phyloP scores from a whole-genome alignment of 768 basidiomycete genomes.

The Mycena leptocephala region DNA sequence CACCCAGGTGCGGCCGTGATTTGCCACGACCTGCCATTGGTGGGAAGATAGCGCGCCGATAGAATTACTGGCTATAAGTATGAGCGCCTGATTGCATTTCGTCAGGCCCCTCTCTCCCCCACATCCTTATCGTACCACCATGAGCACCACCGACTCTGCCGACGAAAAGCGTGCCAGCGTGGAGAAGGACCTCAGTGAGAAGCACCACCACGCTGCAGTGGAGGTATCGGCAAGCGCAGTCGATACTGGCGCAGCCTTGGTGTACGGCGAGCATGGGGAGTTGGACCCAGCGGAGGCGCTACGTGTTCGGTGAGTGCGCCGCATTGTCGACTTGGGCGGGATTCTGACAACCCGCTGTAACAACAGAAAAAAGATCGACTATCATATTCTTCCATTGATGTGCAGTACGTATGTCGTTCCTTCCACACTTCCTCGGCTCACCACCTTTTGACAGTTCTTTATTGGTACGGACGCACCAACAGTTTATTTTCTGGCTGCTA shows the following conservation, averaged over 20 bases:
- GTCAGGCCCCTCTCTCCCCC: not conserved
- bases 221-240: constrained; percentile 64
- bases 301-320: constrained; percentile 61
- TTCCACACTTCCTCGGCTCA: not conserved
- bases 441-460: constrained; percentile 59
- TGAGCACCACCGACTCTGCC: not conserved
- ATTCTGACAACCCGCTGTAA: not conserved
- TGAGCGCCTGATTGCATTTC: not conserved
- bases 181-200: constrained; percentile 2
- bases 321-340: not conserved
- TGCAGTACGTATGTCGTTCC: constrained; percentile 68
- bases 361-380: constrained; percentile 83
- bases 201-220: constrained; percentile 35
- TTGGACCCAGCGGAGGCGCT: constrained; percentile 69
- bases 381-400: constrained; percentile 86
- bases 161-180: not conserved
- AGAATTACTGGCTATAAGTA: not conserved
- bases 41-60: not conserved
- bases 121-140: constrained; percentile 8
- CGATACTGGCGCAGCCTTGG: constrained; percentile 76
- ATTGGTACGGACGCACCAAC: constrained; percentile 60
- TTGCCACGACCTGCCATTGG: not conserved
- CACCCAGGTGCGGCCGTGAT: not conserved
- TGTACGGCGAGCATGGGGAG: constrained; percentile 58
- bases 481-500: not conserved